phyloP scores from a whole-genome alignment of 805 yeast species.

The Cyberlindnera nakhonratchasimensis region DNA sequence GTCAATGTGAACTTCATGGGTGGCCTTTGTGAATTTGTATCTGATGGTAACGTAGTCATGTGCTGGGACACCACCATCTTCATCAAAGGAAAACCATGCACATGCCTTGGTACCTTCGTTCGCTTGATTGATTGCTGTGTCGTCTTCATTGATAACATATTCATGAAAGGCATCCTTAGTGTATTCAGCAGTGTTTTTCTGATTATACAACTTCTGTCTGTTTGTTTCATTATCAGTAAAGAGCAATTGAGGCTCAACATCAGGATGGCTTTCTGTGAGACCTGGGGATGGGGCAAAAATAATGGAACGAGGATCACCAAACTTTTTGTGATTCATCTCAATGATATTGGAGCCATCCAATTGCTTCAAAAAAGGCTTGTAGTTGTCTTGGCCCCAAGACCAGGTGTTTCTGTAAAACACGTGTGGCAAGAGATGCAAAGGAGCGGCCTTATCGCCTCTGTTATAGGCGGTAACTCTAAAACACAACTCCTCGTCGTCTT shows the following conservation, averaged over 20 bases:
- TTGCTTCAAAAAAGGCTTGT: constrained; percentile 45
- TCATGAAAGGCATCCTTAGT: constrained; percentile 94
- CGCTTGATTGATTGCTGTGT: constrained; percentile 66
- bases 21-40: constrained; percentile 55
- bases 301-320: constrained; percentile 60
- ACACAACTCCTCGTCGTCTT: constrained; percentile 71
- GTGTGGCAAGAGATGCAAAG: constrained; percentile 83
- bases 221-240: constrained; percentile 93
- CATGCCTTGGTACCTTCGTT: constrained; percentile 75
- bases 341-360: constrained; percentile 43
- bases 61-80: constrained; percentile 74
- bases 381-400: constrained; percentile 75
- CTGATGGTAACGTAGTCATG: constrained; percentile 85
- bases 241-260: constrained; percentile 70
- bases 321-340: constrained; percentile 60
- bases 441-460: constrained; percentile 80
- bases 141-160: constrained; percentile 57
- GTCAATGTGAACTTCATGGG: constrained; percentile 37
- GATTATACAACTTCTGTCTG: constrained; percentile 59
- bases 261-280: constrained; percentile 48
- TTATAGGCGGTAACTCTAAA: constrained; percentile 88
- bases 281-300: constrained; percentile 84
- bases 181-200: constrained; percentile 47
- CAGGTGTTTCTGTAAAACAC: constrained; percentile 83
- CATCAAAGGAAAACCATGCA: constrained; percentile 79